Conservation (phyloP, 2,329 filamentous ascomycete genomes). For the Fusarium sp. region DNA sequence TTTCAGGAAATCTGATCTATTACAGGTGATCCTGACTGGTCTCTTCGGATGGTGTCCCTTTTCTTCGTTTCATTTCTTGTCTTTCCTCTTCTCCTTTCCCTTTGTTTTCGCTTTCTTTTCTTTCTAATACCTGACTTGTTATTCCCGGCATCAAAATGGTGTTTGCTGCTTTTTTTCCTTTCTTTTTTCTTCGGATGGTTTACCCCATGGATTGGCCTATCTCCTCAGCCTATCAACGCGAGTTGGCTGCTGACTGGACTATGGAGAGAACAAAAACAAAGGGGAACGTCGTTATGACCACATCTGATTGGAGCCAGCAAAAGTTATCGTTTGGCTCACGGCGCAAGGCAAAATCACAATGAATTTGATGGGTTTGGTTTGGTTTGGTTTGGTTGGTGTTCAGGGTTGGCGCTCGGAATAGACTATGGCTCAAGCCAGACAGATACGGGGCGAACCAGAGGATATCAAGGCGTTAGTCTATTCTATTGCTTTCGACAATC, state of each 20-base stretch:
- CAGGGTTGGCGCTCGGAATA: conserved; percentile 37
- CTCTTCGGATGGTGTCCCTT: conserved; percentile 11
- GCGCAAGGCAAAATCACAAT: conserved; percentile 37
- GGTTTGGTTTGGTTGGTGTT: conserved; percentile 28
- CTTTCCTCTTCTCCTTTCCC: conserved; percentile 3
- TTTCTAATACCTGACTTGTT: conserved; percentile 1
- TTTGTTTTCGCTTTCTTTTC: conserved; percentile 6
- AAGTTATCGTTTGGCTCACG: conserved; percentile 32
- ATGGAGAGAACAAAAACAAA: conserved; percentile 21
- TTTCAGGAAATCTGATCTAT: conserved; percentile 17
- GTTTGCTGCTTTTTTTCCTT: conserved; percentile 5
- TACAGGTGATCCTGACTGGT: conserved; percentile 20
- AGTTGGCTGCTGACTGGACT: conserved; percentile 7
- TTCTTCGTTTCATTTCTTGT: conserved; percentile 5
- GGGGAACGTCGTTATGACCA: conserved; percentile 27
- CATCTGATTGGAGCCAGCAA: conserved; percentile 27
- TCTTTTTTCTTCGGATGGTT: not conserved
- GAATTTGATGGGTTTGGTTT: conserved; percentile 18
- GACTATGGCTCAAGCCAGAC: conserved; percentile 41
- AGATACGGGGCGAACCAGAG: conserved; percentile 25
- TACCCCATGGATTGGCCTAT: conserved; percentile 1
- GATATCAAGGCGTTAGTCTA: not conserved
- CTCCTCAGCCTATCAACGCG: not conserved
- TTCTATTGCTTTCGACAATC: conserved; percentile 11
- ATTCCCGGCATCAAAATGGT: conserved; percentile 22